Conservation (phyloP, 148 eudicot species). For the Persicaria tinctoria region DNA sequence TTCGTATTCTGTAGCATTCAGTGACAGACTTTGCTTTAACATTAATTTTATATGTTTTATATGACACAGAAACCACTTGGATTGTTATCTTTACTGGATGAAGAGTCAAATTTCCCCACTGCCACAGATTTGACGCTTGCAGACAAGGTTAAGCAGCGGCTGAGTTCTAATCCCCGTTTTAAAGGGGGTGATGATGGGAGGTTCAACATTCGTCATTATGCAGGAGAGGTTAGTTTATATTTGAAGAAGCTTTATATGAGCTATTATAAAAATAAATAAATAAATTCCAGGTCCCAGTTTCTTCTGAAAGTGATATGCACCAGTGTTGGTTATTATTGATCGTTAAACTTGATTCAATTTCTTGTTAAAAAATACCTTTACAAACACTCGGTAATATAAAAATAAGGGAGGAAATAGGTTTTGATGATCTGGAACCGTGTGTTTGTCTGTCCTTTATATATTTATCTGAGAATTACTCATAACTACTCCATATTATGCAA, state of each 20-base stretch:
- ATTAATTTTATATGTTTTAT: not conserved
- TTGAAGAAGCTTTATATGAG: not conserved
- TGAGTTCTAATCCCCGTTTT: conserved; percentile 52
- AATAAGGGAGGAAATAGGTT: not conserved
- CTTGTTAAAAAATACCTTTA: not conserved
- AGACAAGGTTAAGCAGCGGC: conserved; percentile 71
- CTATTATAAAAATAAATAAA: not conserved
- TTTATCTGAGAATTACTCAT: not conserved
- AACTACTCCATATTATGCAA: not conserved
- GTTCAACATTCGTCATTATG: conserved; percentile 64
- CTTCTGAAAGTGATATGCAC: not conserved
- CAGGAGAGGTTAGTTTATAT: conserved; percentile 65
- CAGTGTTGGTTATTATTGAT: not conserved
- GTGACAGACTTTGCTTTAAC: not conserved
- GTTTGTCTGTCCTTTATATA: not conserved
- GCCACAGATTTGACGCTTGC: conserved; percentile 79
- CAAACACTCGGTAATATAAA: not conserved
- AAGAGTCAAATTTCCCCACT: conserved; percentile 73
- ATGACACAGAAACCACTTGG: conserved; percentile 65
- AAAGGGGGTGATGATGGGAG: conserved; percentile 57
- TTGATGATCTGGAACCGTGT: not conserved
- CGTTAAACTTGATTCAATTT: not conserved
- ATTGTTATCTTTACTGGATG: conserved; percentile 74
- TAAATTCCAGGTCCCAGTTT: not conserved
- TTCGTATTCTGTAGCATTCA: not conserved